Base-by-base conservation (phyloP, 805 yeast species). In the Starmerella vaccinii region DNA sequence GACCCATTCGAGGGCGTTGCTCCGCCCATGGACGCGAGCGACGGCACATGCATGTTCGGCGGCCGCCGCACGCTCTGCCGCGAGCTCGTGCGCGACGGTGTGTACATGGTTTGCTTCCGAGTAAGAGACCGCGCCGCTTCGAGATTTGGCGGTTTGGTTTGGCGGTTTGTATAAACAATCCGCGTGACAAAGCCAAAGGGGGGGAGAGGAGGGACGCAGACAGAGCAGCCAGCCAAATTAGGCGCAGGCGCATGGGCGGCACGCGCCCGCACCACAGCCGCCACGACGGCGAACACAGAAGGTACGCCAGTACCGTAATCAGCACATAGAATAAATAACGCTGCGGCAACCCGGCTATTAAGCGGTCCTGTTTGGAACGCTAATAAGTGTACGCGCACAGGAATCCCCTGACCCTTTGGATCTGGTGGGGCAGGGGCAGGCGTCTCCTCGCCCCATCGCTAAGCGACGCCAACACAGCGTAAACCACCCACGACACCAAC, bases 61-160 rank as follows among this genome's bases (percentile, higher is more conserved):
- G 55, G 55, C 24, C 52, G 41, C 15, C 55, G 30, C 18, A 10
- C 15, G 29, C 37, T 39, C 18, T 18, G 23, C 23, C 48, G 43
- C 12, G 47, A 44, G 32, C 38, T 45, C 23, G 49, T 19, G 10
- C 55, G 49, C 27, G 47, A 45, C 21, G 55, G 55, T 7, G 55
- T 45, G 22, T 49, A 45, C 55, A 52, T 52, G 16, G n/a, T 8
- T 13, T 16, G 35, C 35, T 32, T 35, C 22, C 7, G 40, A 35
- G n/a, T 35, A 21, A 18, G 24, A n/a, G 9, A 5, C 13, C 24
- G 24, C 24, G 19, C 40, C 40, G 40, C 24, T 35, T 32, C n/a
- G n/a, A 15, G 15, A 32, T 21, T 35, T 35, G 40, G 40, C 24
- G 24, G 9, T 21, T 35, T 16, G 18, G 40, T 21, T 7, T 10